Evolutionary conservation across 345 rosid genomes (phyloP).

Genomic region (Dipteronia dyeriana): DNA sequence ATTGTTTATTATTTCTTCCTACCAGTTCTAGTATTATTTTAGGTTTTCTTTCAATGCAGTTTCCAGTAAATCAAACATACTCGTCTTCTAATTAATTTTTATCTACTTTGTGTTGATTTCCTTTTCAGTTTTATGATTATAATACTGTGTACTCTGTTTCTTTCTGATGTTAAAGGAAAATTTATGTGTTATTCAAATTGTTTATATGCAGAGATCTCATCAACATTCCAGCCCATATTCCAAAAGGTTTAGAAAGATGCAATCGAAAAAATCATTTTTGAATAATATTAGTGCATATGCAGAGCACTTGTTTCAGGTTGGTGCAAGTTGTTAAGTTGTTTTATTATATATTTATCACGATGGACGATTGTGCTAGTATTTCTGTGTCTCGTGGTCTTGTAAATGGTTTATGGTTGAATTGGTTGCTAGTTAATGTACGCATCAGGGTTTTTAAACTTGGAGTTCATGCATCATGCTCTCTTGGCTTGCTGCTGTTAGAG

Average conservation of each 20-base stretch:
- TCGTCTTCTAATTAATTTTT: background rate
- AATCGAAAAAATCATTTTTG: constrained; percentile 46
- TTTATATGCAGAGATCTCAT: constrained; percentile 32
- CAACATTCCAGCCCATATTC: constrained; percentile 17
- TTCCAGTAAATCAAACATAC: background rate
- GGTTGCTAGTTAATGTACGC: background rate
- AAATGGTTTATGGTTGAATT: background rate
- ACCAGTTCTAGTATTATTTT: background rate
- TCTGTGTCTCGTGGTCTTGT: background rate
- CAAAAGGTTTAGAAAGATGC: constrained; percentile 52
- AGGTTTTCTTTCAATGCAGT: background rate
- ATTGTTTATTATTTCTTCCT: background rate
- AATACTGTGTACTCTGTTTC: background rate
- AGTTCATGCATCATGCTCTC: background rate
- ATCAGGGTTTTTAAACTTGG: background rate
- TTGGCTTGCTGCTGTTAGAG: background rate
- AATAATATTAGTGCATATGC: constrained; percentile 52
- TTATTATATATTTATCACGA: background rate
- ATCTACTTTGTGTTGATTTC: background rate
- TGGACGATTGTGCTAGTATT: background rate
- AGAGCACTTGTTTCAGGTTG: constrained; percentile 59
- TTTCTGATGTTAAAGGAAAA: constrained; percentile 1
- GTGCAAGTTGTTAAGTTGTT: constrained; percentile 1
- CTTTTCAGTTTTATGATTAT: background rate
- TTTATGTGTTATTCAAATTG: constrained; percentile 18